Evolutionary conservation across 2,329 filamentous ascomycete species (phyloP), one percentile per base, ranked within the genome.

Genomic region (Penicillium sp.): DNA sequence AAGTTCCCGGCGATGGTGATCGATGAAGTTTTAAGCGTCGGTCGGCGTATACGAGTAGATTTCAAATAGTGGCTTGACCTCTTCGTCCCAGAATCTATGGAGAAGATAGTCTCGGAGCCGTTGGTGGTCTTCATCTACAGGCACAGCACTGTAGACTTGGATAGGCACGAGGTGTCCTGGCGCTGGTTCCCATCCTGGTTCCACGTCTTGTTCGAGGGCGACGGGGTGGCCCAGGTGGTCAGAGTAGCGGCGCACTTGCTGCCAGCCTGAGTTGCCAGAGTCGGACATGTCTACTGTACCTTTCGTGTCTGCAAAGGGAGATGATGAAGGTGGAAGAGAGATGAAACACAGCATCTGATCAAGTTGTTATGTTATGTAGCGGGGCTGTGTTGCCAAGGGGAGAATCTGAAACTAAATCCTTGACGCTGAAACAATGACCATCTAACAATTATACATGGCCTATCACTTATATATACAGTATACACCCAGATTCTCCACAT

Each of bases 31-130:
- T 21, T 66, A 67, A 48, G 41, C 35, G 44, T 67, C 60, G 3
- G 64, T 51, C 21, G 64, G 67, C 44, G 54, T 51, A 51, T 67
- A 69, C 46, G 64, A 66, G 44, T 67, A 69, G 53, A 67, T 65
- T 19, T 67, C 64, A 47, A 69, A 67, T n/a, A 65, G 45, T 9
- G 65, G 65, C 47, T 60, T 55, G 1, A 60, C 30, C 15, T 66
- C 65, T 2, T 67, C 63, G 44, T 56, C 15, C 15, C 1, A 58
- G 11, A 61, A 68, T 4, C 0, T 58, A 7, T 62, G 38, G 45
- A 66, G 47, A 1, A 67, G 67, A 48, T 68, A 67, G 1, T 46
- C 11, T 17, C 67, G 65, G 17, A 67, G 54, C 9, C 48, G 1
- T 17, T 63, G 8, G 35, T 60, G 58, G 46, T 55, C 44, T 7